Evolutionary conservation across 1,139 yeast genomes (phyloP).

Genomic region (Candida dubliniensis): DNA sequence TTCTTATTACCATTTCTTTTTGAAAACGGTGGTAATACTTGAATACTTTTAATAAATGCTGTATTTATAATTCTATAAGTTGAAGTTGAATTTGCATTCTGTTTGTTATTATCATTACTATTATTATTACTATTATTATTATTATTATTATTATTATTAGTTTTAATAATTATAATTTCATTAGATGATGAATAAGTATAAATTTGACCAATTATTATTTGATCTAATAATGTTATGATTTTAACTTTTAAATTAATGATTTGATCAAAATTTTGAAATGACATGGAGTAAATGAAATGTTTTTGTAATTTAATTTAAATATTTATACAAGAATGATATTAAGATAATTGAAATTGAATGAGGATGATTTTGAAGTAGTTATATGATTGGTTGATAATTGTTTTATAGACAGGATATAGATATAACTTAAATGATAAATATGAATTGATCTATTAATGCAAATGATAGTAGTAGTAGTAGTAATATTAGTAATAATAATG

Average conservation of each 20-base stretch:
- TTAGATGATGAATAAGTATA: slow-evolving; percentile 52
- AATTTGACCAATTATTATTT: slow-evolving; percentile 56
- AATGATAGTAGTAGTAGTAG: too few species aligned
- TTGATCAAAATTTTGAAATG: slow-evolving; percentile 15
- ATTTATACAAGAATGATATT: too few species aligned
- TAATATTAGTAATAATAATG: too few species aligned
- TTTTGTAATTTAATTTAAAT: too few species aligned
- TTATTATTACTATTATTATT: too few species aligned
- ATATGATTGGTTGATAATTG: too few species aligned
- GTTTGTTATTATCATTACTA: slow-evolving; percentile 22
- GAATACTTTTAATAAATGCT: slow-evolving; percentile 56
- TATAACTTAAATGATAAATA: background rate
- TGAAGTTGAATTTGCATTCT: slow-evolving; percentile 13
- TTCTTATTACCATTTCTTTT: slow-evolving; percentile 15
- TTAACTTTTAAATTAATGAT: slow-evolving; percentile 47
- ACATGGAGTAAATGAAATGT: too few species aligned
- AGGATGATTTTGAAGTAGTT: too few species aligned
- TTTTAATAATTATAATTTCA: slow-evolving; percentile 22
- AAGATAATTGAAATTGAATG: too few species aligned
- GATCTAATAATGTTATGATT: slow-evolving; percentile 60
- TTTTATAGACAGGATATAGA: background rate
- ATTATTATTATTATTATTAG: slow-evolving; percentile 12
- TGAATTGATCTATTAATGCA: too few species aligned
- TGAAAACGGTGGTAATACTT: slow-evolving; percentile 34
- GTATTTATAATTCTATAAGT: slow-evolving; percentile 58